These are phyloP conservation scores for Aspergillus steynii DNA, from an alignment of 495 filamentous ascomycete genomes.

Conservation along the genomic window DNA sequence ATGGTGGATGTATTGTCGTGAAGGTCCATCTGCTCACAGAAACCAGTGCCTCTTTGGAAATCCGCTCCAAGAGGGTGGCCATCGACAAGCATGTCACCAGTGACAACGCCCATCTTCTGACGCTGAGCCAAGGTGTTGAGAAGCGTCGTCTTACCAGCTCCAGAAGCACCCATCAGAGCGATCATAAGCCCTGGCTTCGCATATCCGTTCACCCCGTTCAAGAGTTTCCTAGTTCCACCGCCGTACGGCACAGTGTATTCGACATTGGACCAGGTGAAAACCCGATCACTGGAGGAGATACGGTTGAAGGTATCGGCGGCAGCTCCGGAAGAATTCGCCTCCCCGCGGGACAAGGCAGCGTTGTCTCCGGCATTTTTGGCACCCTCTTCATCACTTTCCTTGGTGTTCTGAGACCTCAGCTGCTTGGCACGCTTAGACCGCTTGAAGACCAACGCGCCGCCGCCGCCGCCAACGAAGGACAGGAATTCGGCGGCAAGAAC, in stretches of 20 bases:
- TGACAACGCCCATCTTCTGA: constrained; percentile 68
- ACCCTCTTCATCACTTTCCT: constrained; percentile 50
- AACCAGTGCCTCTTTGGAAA: constrained; percentile 82
- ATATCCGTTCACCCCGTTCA: constrained; percentile 73
- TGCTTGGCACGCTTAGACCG: constrained; percentile 60
- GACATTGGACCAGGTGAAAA: constrained; percentile 77
- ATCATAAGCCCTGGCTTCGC: constrained; percentile 80
- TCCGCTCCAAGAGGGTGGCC: constrained; percentile 64
- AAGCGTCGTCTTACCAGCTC: constrained; percentile 80
- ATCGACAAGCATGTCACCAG: constrained; percentile 77
- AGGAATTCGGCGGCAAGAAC: constrained; percentile 58
- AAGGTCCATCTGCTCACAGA: constrained; percentile 85
- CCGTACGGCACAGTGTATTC: constrained; percentile 73
- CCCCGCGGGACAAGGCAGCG: constrained; percentile 47
- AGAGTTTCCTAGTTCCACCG: constrained; percentile 66
- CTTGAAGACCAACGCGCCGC: constrained; percentile 68
- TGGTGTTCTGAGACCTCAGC: constrained; percentile 41
- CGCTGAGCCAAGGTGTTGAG: constrained; percentile 77
- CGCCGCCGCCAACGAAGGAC: constrained; percentile 52
- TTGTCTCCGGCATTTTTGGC: constrained; percentile 29
- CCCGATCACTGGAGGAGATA: constrained; percentile 60
- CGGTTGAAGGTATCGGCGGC: constrained; percentile 49
- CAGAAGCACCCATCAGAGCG: constrained; percentile 81
- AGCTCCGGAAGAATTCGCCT: constrained; percentile 35
- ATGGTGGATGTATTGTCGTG: constrained; percentile 70